These are phyloP conservation scores for Panicum virgatum DNA, from an alignment of 202 grass and related monocot species.

Conservation along the genomic window DNA sequence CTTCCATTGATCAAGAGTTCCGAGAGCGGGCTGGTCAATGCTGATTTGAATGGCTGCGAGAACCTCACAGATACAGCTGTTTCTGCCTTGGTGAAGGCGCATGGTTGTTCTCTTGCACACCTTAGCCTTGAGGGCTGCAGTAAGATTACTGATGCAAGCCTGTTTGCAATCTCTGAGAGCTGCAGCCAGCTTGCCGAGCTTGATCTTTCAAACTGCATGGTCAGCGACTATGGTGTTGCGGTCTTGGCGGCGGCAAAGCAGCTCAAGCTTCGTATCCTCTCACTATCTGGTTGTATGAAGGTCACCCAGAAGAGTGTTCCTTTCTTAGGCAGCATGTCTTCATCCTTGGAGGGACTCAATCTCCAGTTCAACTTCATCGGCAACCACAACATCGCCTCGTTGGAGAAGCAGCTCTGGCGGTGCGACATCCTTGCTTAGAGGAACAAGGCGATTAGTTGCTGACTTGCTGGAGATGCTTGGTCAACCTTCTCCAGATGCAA, in stretches of 20 bases:
- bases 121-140: slow-evolving; percentile 91
- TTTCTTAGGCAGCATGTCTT: slow-evolving; percentile 81
- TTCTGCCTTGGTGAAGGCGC: slow-evolving; percentile 63
- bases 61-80: slow-evolving; percentile 70
- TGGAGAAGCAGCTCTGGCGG: slow-evolving; percentile 86
- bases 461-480: slow-evolving; percentile 31
- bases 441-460: slow-evolving; percentile 25
- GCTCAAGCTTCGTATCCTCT: slow-evolving; percentile 78
- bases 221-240: slow-evolving; percentile 79
- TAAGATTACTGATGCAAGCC: slow-evolving; percentile 74
- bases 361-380: slow-evolving; percentile 78
- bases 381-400: slow-evolving; percentile 57
- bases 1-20: slow-evolving; percentile 79
- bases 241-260: slow-evolving; percentile 64
- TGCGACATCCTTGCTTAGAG: slow-evolving; percentile 87
- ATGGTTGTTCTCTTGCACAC: slow-evolving; percentile 62
- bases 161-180: slow-evolving; percentile 64
- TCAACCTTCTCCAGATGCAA: slow-evolving; percentile 51
- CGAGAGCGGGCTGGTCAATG: slow-evolving; percentile 57
- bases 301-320: slow-evolving; percentile 81
- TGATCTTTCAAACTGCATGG: slow-evolving; percentile 78
- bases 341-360: slow-evolving; percentile 74
- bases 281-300: slow-evolving; percentile 75
- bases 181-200: slow-evolving; percentile 74
- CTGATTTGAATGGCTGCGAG: slow-evolving; percentile 74